Evolutionary conservation across 129 eudicot genomes (phyloP).

Genomic region (Gnaphalium uliginosum): DNA sequence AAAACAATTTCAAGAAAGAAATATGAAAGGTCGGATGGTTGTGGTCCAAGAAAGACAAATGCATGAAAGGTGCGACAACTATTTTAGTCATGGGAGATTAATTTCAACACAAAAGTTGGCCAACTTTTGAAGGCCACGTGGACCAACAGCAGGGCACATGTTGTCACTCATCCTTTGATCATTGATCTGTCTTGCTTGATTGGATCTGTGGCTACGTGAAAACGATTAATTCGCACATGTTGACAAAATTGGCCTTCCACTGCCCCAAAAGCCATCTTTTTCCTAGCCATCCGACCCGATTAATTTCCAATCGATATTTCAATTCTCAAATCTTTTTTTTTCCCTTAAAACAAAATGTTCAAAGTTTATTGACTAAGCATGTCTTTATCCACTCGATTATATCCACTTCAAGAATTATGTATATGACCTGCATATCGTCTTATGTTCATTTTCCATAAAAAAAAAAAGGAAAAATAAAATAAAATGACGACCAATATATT

Average conservation of each 20-base stretch:
- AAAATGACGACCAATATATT: background rate
- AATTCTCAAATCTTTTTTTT: background rate
- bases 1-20: constrained; percentile 6
- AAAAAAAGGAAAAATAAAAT: background rate
- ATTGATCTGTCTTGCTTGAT: constrained; percentile 32
- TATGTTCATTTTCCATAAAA: constrained; percentile 14
- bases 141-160: constrained; percentile 41
- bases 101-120: constrained; percentile 19
- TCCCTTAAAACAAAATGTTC: background rate
- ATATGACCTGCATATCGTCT: constrained; percentile 10
- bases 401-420: constrained; percentile 19
- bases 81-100: constrained; percentile 26
- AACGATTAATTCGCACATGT: constrained; percentile 40
- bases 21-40: constrained; percentile 7
- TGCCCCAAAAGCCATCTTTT: constrained; percentile 35
- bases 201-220: constrained; percentile 25
- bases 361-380: background rate
- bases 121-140: constrained; percentile 33
- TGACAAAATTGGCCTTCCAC: constrained; percentile 21
- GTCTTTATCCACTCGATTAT: background rate
- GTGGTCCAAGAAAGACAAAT: constrained; percentile 17
- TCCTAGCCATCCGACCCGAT: constrained; percentile 33
- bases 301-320: constrained; percentile 8
- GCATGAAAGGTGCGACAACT: constrained; percentile 10
- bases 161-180: constrained; percentile 9